phyloP scores from a whole-genome alignment of 2,329 filamentous ascomycete species.

The Alternaria hordeiaustralica region DNA sequence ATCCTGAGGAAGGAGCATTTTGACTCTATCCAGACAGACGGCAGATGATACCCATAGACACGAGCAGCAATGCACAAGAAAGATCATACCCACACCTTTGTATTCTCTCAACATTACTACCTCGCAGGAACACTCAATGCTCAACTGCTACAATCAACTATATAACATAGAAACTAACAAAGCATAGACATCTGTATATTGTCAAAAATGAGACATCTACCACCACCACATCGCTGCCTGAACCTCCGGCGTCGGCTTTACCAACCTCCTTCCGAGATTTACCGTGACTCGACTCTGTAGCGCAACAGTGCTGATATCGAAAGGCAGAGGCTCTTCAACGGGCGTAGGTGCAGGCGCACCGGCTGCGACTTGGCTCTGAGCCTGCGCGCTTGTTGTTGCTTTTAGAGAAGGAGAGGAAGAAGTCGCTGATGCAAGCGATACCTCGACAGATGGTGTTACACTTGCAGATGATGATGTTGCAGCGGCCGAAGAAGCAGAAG shows the following conservation, averaged over 20 bases:
- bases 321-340: conserved; percentile 30
- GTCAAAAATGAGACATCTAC: conserved; percentile 4
- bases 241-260: conserved; percentile 24
- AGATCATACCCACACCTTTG: neutral
- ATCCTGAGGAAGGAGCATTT: neutral
- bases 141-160: conserved; percentile 9
- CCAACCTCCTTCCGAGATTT: conserved; percentile 35
- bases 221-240: conserved; percentile 10
- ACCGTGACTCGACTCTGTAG: conserved; percentile 47
- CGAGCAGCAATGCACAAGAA: neutral
- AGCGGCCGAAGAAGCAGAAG: neutral
- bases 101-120: conserved; percentile 1
- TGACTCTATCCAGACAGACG: neutral
- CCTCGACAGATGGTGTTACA: neutral
- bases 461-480: neutral
- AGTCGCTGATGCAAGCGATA: neutral
- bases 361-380: conserved; percentile 34
- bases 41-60: conserved; percentile 12
- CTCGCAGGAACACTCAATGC: conserved; percentile 19
- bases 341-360: conserved; percentile 14
- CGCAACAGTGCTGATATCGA: conserved; percentile 43
- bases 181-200: neutral
- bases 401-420: conserved; percentile 3
- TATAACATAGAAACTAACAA: conserved; percentile 3
- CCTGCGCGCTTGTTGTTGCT: conserved; percentile 17